phyloP scores from a whole-genome alignment of 352 stramenopile species.

The Phytophthora uliginosa region DNA sequence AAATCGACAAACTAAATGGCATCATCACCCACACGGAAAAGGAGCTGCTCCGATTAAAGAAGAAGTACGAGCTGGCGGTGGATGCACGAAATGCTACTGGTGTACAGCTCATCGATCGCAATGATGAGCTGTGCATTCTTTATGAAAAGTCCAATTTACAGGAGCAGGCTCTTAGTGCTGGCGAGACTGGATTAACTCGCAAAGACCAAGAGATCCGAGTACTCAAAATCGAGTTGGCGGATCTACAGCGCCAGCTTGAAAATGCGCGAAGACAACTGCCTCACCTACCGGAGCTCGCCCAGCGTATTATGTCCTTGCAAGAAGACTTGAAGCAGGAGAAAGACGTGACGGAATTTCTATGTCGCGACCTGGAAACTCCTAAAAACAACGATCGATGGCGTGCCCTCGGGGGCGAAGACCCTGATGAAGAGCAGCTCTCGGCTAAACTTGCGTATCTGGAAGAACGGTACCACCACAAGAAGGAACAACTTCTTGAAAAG shows the following conservation, averaged over 20 bases:
- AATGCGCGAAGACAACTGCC: slow-evolving; percentile 82
- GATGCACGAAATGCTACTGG: slow-evolving; percentile 90
- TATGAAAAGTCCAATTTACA: slow-evolving; percentile 95
- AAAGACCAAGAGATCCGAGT: slow-evolving; percentile 88
- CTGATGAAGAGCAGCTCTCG: slow-evolving; percentile 89
- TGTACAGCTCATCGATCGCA: slow-evolving; percentile 95
- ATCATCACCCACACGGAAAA: slow-evolving; percentile 95
- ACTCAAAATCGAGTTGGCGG: slow-evolving; percentile 81
- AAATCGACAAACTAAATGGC: slow-evolving; percentile 96
- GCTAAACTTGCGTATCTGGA: slow-evolving; percentile 90
- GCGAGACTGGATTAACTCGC: slow-evolving; percentile 81
- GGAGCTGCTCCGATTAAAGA: slow-evolving; percentile 94
- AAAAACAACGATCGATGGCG: slow-evolving; percentile 91
- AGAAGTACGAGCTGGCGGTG: slow-evolving; percentile 91
- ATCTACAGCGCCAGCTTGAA: slow-evolving; percentile 89
- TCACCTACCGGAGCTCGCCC: slow-evolving; percentile 80
- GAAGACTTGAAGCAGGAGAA: slow-evolving; percentile 89
- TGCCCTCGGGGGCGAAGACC: slow-evolving; percentile 89
- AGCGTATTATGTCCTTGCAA: slow-evolving; percentile 84
- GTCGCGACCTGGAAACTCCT: slow-evolving; percentile 93
- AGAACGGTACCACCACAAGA: slow-evolving; percentile 91
- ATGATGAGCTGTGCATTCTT: slow-evolving; percentile 96
- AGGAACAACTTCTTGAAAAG: slow-evolving; percentile 95
- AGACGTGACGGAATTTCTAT: slow-evolving; percentile 91
- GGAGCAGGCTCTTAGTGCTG: slow-evolving; percentile 84